Evolutionary conservation across 768 basidiomycete genomes (phyloP).

Genomic region (Mycena galopus): DNA sequence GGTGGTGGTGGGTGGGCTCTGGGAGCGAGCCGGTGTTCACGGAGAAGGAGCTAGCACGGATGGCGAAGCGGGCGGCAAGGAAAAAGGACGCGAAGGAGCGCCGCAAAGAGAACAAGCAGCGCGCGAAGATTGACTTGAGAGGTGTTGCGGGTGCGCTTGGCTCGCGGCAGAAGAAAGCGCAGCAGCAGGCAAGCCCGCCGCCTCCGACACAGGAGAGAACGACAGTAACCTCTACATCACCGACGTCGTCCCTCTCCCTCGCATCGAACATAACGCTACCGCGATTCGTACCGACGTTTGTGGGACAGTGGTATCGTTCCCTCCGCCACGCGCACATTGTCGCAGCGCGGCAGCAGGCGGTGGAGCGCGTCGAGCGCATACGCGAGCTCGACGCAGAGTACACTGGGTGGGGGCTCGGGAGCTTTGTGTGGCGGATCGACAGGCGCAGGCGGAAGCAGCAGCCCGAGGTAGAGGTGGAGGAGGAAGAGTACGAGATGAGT

Average conservation of each 20-base stretch:
- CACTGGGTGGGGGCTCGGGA: conserved; percentile 82
- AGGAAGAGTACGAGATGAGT: conserved; percentile 39
- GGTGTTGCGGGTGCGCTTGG: conserved; percentile 68
- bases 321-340: conserved; percentile 78
- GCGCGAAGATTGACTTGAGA: conserved; percentile 68
- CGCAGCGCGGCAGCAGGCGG: conserved; percentile 79
- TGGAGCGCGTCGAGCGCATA: conserved; percentile 75
- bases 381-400: conserved; percentile 62
- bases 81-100: conserved; percentile 57
- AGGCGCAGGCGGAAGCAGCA: conserved; percentile 36
- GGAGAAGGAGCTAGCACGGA: conserved; percentile 75
- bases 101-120: conserved; percentile 63
- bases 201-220: conserved; percentile 17
- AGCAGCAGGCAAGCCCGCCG: conserved; percentile 7
- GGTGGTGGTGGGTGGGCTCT: conserved; percentile 99
- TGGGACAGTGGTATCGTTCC: conserved; percentile 69
- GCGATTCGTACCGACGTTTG: conserved; percentile 53
- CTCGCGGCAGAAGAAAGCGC: conserved; percentile 10
- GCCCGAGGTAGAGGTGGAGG: conserved; percentile 31
- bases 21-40: conserved; percentile 77
- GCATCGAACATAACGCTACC: conserved; percentile 43
- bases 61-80: conserved; percentile 66
- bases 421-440: conserved; percentile 62
- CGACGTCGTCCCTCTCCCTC: conserved; percentile 28
- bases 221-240: no score